A percentile compares a stretch with the other conserved stretches of the same genome.
These are phyloP conservation scores for Solanum bulbocastanum DNA, from an alignment of 257 asterid species.

Conservation along the genomic window DNA sequence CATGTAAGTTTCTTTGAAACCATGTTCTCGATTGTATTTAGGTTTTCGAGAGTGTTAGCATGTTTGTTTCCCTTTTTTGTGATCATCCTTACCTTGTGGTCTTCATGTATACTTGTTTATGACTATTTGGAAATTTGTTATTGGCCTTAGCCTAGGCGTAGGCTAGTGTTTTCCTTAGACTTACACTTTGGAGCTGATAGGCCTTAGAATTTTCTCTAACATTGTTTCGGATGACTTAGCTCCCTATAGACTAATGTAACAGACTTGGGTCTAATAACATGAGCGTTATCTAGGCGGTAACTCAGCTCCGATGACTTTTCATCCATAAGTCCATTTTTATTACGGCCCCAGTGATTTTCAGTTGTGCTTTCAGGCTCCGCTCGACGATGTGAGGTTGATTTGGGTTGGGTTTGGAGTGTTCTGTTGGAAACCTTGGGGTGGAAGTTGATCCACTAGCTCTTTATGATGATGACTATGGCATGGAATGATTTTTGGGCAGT, in stretches of 20 bases:
- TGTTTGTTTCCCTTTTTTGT: neutral
- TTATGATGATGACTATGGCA: neutral
- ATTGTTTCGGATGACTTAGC: neutral
- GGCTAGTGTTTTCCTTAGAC: neutral
- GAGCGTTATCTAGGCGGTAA: neutral
- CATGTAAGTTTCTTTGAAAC: neutral
- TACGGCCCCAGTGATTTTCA: neutral
- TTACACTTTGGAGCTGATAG: too few species aligned
- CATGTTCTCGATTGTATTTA: neutral
- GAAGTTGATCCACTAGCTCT: neutral
- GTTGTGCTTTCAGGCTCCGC: neutral
- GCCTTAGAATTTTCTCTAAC: neutral
- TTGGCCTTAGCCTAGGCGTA: neutral
- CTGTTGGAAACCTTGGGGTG: neutral
- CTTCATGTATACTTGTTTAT: neutral
- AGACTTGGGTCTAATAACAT: neutral
- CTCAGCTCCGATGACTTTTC: neutral
- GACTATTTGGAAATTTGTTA: neutral
- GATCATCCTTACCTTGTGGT: neutral
- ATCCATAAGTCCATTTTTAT: neutral
- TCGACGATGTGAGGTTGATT: neutral
- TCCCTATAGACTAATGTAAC: neutral
- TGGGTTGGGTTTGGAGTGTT: neutral
- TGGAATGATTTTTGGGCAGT: neutral
- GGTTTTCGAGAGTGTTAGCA: neutral